Conservation (phyloP, 2,329 filamentous ascomycete species). For the Eutypella sp. region DNA sequence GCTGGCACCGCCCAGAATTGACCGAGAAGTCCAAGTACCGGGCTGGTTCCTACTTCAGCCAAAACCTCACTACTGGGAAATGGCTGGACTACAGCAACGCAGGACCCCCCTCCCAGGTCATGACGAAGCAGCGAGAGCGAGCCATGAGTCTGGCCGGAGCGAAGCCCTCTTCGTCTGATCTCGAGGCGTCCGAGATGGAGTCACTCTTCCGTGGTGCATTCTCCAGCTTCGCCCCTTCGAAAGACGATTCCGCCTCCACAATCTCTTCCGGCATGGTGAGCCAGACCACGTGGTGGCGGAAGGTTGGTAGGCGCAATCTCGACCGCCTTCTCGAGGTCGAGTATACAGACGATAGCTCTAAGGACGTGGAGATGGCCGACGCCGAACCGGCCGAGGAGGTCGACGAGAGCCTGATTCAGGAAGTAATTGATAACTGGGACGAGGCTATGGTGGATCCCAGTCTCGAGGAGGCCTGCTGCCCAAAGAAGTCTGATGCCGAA, state of each 20-base stretch:
- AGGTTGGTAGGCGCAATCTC: slow-evolving; percentile 60
- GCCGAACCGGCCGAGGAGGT: slow-evolving; percentile 31
- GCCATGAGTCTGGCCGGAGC: slow-evolving; percentile 61
- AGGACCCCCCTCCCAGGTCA: slow-evolving; percentile 47
- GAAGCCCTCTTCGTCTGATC: slow-evolving; percentile 50
- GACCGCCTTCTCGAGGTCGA: slow-evolving; percentile 57
- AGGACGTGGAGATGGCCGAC: slow-evolving; percentile 28
- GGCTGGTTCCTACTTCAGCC: slow-evolving; percentile 59
- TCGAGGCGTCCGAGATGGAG: slow-evolving; percentile 64
- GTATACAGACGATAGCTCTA: slow-evolving; percentile 28
- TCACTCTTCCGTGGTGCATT: slow-evolving; percentile 72
- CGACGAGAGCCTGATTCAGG: slow-evolving; percentile 48
- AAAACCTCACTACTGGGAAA: slow-evolving; percentile 60
- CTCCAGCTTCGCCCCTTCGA: slow-evolving; percentile 72
- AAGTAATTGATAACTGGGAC: slow-evolving; percentile 55
- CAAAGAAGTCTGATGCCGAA: slow-evolving; percentile 46
- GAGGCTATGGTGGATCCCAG: slow-evolving; percentile 53
- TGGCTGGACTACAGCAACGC: slow-evolving; percentile 69
- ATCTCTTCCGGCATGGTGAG: slow-evolving; percentile 63
- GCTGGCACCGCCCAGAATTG: slow-evolving; percentile 50
- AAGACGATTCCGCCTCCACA: slow-evolving; percentile 67
- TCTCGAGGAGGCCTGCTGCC: slow-evolving; percentile 47
- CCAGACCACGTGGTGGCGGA: slow-evolving; percentile 70
- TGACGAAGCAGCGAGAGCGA: slow-evolving; percentile 65
- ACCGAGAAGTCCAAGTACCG: slow-evolving; percentile 51